phyloP scores from a whole-genome alignment of 1,284 basidiomycete species.

The Ustilago cynodontis region DNA sequence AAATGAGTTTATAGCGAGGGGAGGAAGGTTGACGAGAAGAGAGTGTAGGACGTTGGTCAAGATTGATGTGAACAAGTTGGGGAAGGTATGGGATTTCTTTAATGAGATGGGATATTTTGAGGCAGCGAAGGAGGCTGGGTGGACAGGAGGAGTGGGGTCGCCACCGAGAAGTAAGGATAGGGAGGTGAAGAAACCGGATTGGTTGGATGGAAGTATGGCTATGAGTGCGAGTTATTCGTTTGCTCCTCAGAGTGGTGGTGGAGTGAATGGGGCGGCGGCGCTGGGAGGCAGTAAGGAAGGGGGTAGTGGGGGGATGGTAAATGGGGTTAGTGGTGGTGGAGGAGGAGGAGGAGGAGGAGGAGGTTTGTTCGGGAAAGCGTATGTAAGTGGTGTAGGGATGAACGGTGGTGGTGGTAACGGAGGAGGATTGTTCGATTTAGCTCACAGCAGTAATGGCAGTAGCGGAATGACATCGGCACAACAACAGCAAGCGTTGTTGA shows the following conservation, averaged over 20 bases:
- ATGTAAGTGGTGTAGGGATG: not conserved
- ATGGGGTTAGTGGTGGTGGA: slow-evolving; percentile 11
- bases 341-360: slow-evolving; percentile 10
- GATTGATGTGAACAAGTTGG: slow-evolving; percentile 66
- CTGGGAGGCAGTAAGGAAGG: slow-evolving; percentile 1
- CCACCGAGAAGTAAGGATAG: slow-evolving; percentile 45
- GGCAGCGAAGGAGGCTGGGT: slow-evolving; percentile 48
- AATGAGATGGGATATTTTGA: slow-evolving; percentile 65
- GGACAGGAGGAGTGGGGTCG: slow-evolving; percentile 48
- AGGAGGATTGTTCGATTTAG: slow-evolving; percentile 38
- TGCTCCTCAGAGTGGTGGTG: slow-evolving; percentile 11
- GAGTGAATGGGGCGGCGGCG: not conserved
- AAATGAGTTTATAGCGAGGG: slow-evolving; percentile 55
- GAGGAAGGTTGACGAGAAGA: slow-evolving; percentile 60
- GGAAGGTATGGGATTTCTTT: slow-evolving; percentile 67
- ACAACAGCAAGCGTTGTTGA: slow-evolving; percentile 45
- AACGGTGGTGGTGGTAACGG: slow-evolving; percentile 13
- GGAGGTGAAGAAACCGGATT: slow-evolving; percentile 44
- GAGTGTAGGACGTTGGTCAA: slow-evolving; percentile 62
- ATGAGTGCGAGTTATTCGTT: slow-evolving; percentile 47
- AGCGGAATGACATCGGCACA: slow-evolving; percentile 36
- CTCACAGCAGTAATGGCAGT: slow-evolving; percentile 19
- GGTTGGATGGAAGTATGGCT: slow-evolving; percentile 49
- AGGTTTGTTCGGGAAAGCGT: slow-evolving; percentile 9
- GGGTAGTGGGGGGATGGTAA: not conserved